Percentiles rank a stretch among this genome's conserved stretches.
These are phyloP conservation scores for Coleophoma cylindrospora DNA, from an alignment of 2,329 filamentous ascomycete genomes.

Conservation along the genomic window DNA sequence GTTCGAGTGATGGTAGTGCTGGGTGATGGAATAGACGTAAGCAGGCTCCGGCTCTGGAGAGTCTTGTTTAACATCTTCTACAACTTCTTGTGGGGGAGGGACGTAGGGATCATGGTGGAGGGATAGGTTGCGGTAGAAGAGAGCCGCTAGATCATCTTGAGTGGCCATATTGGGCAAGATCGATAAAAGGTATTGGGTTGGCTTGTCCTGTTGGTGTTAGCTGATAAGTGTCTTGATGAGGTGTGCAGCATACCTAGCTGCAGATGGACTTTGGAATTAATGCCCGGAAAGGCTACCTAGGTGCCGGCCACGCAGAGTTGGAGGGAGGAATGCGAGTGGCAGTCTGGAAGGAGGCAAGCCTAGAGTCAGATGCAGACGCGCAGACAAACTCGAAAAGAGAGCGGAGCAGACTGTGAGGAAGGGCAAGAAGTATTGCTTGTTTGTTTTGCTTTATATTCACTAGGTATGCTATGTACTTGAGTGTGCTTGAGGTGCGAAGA, in stretches of 20 bases:
- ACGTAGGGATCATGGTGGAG: conserved; percentile 36
- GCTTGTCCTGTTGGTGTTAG: conserved; percentile 9
- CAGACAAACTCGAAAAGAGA: conserved; percentile 16
- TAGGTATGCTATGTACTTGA: conserved; percentile 33
- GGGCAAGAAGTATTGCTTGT: conserved; percentile 20
- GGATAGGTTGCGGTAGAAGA: conserved; percentile 74
- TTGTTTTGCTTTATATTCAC: conserved; percentile 41
- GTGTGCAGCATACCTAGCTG: conserved; percentile 25
- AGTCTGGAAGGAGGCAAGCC: conserved; percentile 17
- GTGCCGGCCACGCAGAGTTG: neutral
- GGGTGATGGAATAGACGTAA: conserved; percentile 69
- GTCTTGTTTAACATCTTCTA: conserved; percentile 17
- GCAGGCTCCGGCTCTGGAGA: conserved; percentile 28
- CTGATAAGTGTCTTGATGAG: conserved; percentile 1
- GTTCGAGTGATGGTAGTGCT: conserved; percentile 79
- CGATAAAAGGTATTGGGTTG: conserved; percentile 23
- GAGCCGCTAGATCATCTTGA: conserved; percentile 75
- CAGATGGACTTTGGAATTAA: conserved; percentile 14
- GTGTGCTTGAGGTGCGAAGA: conserved; percentile 13
- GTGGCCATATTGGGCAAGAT: conserved; percentile 51
- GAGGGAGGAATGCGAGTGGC: neutral
- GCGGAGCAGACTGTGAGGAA: conserved; percentile 26
- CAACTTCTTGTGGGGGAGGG: conserved; percentile 12
- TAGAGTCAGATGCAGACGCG: conserved; percentile 23
- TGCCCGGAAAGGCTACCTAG: conserved; percentile 18